Evolutionary conservation across 106 monocot genomes (phyloP), one percentile per base, ranked within the genome.

Genomic region (Dioscorea dumetorum): DNA sequence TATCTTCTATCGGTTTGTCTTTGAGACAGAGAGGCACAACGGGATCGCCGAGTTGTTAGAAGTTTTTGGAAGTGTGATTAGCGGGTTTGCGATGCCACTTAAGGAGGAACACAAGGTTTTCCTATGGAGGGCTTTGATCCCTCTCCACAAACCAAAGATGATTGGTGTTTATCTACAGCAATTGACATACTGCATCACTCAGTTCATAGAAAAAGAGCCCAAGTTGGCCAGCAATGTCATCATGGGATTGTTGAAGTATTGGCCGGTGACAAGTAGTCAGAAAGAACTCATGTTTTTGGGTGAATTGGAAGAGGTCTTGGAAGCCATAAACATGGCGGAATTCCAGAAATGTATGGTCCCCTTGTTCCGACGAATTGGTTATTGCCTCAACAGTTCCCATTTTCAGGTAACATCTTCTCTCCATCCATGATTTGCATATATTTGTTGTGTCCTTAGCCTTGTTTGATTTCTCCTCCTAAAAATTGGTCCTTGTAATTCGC

Each of bases 71-170:
- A 81, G 81, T 48, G 74, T 85, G 13, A 81, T 85, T 33, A 81
- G 73, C 33, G 85, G 85, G 50, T 85, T 85, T 62, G 81, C 85
- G 33, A n/a, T 81, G 64, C 85, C 85, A 13, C 33, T 85, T 53
- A 85, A 85, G 35, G 85, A 85, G 68, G 85, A 85, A 28, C 85
- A 85, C 48, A 85, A 85, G 74, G 49, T 85, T 8, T 85, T 85
- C 54, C 62, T 85, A 2, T 74, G 70, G 66, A 77, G 66, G 67
- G 74, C 74, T 15, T 57, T 85, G 66, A 70, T 85, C 17, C 85
- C 85, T 23, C 74, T 85, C 21, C 81, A 85, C 24, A 85, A 81
- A 50, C 81, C 81, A 0, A 85, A 81, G 31, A 41, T 52, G 16
- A 70, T 78, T 20, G 81, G 81, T 2, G 64, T 63, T 61, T 85